phyloP scores from a whole-genome alignment of 116 monocot genomes.

The Zostera marina region DNA sequence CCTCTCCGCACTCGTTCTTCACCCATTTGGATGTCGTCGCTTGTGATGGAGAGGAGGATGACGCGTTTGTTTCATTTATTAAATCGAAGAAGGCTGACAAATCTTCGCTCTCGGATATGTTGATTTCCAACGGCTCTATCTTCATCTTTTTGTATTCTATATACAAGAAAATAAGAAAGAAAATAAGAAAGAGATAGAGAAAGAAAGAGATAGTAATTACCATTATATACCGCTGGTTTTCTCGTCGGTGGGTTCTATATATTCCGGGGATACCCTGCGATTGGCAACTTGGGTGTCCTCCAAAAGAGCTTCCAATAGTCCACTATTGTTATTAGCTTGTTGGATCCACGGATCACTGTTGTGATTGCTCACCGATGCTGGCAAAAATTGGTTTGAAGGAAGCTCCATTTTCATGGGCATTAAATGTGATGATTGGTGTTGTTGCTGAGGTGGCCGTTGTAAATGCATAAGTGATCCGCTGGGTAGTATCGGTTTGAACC shows the following conservation, averaged over 20 bases:
- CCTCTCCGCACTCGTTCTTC: slow-evolving; percentile 22
- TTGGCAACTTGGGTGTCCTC: slow-evolving; percentile 10
- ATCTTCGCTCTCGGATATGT: slow-evolving; percentile 7
- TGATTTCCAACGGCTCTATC: slow-evolving; percentile 5
- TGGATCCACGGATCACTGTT: background rate
- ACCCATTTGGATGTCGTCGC: background rate
- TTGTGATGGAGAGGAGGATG: too few species aligned
- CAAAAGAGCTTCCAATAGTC: slow-evolving; percentile 27
- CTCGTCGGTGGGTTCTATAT: background rate
- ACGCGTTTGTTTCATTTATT: slow-evolving; percentile 3
- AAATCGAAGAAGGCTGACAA: slow-evolving; percentile 17
- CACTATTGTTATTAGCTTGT: slow-evolving; percentile 3
- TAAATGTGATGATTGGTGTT: background rate
- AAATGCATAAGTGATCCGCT: background rate
- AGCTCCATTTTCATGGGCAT: slow-evolving; percentile 26
- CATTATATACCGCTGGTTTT: background rate
- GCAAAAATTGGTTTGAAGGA: slow-evolving; percentile 50
- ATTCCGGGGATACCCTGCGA: background rate
- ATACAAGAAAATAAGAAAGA: background rate
- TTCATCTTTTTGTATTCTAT: too few species aligned
- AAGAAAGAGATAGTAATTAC: background rate
- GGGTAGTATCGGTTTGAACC: background rate
- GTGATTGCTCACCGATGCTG: background rate
- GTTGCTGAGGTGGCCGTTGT: background rate
- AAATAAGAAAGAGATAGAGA: background rate